Evolutionary conservation across 495 filamentous ascomycete genomes (phyloP).

Genomic region (Terfezia claveryi): DNA sequence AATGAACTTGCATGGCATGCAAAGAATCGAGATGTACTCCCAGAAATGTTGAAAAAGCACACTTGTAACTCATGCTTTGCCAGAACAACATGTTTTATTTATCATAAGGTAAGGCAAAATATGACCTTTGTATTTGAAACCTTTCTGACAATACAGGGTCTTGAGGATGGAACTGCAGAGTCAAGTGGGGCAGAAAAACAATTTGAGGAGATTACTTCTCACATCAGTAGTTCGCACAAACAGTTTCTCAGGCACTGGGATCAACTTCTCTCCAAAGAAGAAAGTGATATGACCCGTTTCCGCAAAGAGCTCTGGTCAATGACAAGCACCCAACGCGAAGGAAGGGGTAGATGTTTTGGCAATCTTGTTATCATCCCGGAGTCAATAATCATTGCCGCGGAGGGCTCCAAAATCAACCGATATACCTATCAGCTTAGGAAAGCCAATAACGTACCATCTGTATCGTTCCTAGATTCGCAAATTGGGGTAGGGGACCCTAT

Average conservation of each 20-base stretch:
- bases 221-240: slow-evolving; percentile 48
- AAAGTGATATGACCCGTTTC: slow-evolving; percentile 63
- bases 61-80: slow-evolving; percentile 72
- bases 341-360: slow-evolving; percentile 55
- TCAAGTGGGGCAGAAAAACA: slow-evolving; percentile 51
- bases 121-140: background rate
- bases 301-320: slow-evolving; percentile 88
- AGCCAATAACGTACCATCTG: slow-evolving; percentile 29
- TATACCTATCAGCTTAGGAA: slow-evolving; percentile 69
- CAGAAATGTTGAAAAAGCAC: slow-evolving; percentile 63
- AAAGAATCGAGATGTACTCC: slow-evolving; percentile 55
- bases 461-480: slow-evolving; percentile 80
- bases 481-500: slow-evolving; percentile 76
- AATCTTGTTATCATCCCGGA: slow-evolving; percentile 59
- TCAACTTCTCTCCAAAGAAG: slow-evolving; percentile 74
- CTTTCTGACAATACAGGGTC: slow-evolving; percentile 3
- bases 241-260: slow-evolving; percentile 92
- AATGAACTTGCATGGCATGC: slow-evolving; percentile 71
- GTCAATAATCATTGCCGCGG: slow-evolving; percentile 40
- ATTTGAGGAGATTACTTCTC: slow-evolving; percentile 51
- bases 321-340: slow-evolving; percentile 69
- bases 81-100: slow-evolving; percentile 71
- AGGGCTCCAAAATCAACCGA: slow-evolving; percentile 65
- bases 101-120: slow-evolving; percentile 49
- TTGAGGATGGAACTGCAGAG: slow-evolving; percentile 62